Evolutionary conservation across 495 filamentous ascomycete genomes (phyloP), one percentile per base, ranked within the genome.

Genomic region (Friedmanniomyces simplex): DNA sequence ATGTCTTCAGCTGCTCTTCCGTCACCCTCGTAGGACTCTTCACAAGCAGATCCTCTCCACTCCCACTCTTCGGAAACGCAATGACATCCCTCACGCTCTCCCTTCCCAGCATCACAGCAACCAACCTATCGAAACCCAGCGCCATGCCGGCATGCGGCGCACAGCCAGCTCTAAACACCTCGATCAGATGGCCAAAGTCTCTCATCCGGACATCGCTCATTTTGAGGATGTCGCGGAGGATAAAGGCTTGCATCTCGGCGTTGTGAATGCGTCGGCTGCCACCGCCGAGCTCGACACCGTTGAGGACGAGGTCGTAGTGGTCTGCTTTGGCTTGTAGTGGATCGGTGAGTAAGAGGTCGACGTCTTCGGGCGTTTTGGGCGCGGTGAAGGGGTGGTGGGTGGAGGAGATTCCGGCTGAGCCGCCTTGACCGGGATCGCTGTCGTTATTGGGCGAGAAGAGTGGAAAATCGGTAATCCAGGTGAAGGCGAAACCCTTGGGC

Each of bases 301-400:
- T 98, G 56, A 97, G 80, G 13, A 98, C 93, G 16, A 98, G 78
- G 65, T 98, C 93, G 68, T 95, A 98, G 68, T 94, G 88, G 67
- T 95, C 90, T 0, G 80, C 91, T 37, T 76, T 78, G 0, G 79
- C 90, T 56, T 78, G 71, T 11, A 85, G 75, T 1, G 93, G 94
- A 52, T 89, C 76, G 5, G 79, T 83, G 20, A 78, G 70, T 11
- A 96, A 79, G 1, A 90, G 67, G 43, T 88, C 83, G 26, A 95
- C 80, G 65, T 97, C 94, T 13, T 74, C 72, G 13, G 77, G 62
- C 6, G 81, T 77, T 52, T 85, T 81, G 0, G 94, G 93, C 0
- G 94, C 86, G 2, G 93, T 98, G 70, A 98, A 98, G 1, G 94
- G 93, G 69, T 98, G 93, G 62, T 98, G 93, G 0, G 91, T 96